phyloP scores from a whole-genome alignment of 75 land plant genomes.

The Selaginella moellendorffii region DNA sequence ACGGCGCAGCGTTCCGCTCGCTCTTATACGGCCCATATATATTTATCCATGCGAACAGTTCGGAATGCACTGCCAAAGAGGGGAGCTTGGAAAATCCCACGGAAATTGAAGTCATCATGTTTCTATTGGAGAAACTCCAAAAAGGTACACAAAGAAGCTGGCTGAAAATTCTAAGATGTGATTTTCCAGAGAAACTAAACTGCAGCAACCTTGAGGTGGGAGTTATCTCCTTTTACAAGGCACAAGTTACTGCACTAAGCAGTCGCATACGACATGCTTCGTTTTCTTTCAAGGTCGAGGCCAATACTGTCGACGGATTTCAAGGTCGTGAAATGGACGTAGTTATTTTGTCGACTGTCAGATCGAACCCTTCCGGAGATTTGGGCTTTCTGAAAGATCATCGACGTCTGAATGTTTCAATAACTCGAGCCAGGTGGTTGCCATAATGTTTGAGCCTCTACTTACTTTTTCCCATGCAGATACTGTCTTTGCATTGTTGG shows the following conservation, averaged over 20 bases:
- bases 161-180: too few relatives aligned
- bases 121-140: constrained; percentile 24
- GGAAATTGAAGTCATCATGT: constrained; percentile 38
- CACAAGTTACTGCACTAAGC: constrained; percentile 40
- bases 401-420: constrained; percentile 59
- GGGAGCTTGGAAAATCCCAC: constrained; percentile 43
- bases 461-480: background rate
- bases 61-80: constrained; percentile 23
- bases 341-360: constrained; percentile 61
- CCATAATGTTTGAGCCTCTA: background rate
- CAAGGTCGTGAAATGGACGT: constrained; percentile 77
- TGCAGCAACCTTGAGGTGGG: constrained; percentile 20
- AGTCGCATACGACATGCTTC: background rate
- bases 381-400: constrained; percentile 46
- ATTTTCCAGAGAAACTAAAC: background rate
- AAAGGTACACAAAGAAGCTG: too few relatives aligned
- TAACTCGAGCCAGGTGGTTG: constrained; percentile 72
- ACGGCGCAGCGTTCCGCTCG: constrained; percentile 12
- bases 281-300: constrained; percentile 30
- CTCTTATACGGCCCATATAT: constrained; percentile 41
- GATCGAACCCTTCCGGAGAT: constrained; percentile 31
- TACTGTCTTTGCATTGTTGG: background rate
- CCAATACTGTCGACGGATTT: constrained; percentile 71
- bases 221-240: constrained; percentile 54
- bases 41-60: constrained; percentile 51